phyloP scores from a whole-genome alignment of 345 rosid species.

The Aegle marmelos region DNA sequence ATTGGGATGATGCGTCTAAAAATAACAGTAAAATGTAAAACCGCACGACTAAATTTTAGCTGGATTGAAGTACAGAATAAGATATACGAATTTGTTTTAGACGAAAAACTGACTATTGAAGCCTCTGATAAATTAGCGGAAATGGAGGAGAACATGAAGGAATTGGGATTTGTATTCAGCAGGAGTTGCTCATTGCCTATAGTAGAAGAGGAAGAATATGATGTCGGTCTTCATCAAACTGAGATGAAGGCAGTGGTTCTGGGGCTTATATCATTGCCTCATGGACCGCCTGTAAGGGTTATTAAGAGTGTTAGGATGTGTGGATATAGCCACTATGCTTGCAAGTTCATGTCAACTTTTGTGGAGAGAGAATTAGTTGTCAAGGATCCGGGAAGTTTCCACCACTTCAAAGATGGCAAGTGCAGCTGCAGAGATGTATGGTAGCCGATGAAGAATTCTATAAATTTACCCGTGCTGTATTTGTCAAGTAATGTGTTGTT shows the following conservation, averaged over 20 bases:
- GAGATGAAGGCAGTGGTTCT: slow-evolving; percentile 27
- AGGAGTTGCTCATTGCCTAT: slow-evolving; percentile 15
- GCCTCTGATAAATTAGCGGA: slow-evolving; percentile 13
- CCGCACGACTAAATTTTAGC: neutral
- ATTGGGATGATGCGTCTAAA: slow-evolving; percentile 17
- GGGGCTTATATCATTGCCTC: slow-evolving; percentile 19
- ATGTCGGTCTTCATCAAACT: slow-evolving; percentile 16
- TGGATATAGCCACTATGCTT: slow-evolving; percentile 20
- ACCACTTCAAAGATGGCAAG: slow-evolving; percentile 24
- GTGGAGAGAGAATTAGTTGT: slow-evolving; percentile 19
- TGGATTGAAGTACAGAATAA: slow-evolving; percentile 18
- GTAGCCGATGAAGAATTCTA: neutral
- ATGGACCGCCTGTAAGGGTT: slow-evolving; percentile 16
- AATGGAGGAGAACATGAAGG: slow-evolving; percentile 20
- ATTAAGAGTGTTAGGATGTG: slow-evolving; percentile 22
- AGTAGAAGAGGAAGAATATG: slow-evolving; percentile 23
- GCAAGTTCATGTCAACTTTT: slow-evolving; percentile 29
- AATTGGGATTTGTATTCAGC: slow-evolving; percentile 10
- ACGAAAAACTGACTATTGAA: slow-evolving; percentile 2
- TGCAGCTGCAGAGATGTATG: slow-evolving; percentile 26
- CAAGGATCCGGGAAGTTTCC: slow-evolving; percentile 21
- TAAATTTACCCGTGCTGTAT: neutral
- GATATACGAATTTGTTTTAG: slow-evolving; percentile 20
- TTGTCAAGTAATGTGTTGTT: too few species aligned
- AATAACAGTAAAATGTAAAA: neutral